Percentiles rank a stretch among this genome's conserved stretches.
Conservation (phyloP, 208 protist genomes). For the Porcisia hertigi region DNA sequence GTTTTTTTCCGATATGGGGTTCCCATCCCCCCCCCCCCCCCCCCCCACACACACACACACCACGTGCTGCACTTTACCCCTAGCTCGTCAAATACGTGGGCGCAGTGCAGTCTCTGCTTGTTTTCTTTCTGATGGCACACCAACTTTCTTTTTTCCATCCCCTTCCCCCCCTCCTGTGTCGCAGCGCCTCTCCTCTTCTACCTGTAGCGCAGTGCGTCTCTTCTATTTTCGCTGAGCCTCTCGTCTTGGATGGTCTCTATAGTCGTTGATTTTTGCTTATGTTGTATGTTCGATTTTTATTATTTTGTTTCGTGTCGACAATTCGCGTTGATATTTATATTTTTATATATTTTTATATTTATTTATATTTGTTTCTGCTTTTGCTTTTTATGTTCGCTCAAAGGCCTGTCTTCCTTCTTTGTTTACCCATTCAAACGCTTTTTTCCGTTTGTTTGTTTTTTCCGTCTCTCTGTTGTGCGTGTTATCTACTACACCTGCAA, state of each 20-base stretch:
- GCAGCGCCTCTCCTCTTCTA: background rate
- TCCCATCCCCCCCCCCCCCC: too few species aligned
- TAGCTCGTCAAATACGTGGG: background rate
- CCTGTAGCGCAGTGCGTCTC: background rate
- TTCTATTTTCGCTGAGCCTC: background rate
- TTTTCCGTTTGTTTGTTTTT: background rate
- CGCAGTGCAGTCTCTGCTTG: background rate
- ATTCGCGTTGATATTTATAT: background rate
- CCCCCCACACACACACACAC: too few species aligned
- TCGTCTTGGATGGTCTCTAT: background rate
- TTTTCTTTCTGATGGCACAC: background rate
- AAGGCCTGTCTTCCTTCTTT: background rate
- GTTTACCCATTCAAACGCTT: background rate
- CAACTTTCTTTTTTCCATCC: background rate
- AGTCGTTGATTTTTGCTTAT: background rate
- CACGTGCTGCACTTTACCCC: too few species aligned
- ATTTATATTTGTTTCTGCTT: background rate
- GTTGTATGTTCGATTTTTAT: background rate
- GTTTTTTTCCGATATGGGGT: too few species aligned
- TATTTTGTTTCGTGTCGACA: conserved; percentile 17
- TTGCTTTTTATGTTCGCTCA: background rate
- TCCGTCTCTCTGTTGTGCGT: background rate
- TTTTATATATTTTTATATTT: background rate
- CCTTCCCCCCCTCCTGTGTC: background rate
- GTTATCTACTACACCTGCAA: too few species aligned